Percentiles rank a stretch among this genome's conserved stretches.
These are phyloP conservation scores for Monilinia vaccinii-corymbosi DNA, from an alignment of 2,329 filamentous ascomycete species.

Conservation along the genomic window DNA sequence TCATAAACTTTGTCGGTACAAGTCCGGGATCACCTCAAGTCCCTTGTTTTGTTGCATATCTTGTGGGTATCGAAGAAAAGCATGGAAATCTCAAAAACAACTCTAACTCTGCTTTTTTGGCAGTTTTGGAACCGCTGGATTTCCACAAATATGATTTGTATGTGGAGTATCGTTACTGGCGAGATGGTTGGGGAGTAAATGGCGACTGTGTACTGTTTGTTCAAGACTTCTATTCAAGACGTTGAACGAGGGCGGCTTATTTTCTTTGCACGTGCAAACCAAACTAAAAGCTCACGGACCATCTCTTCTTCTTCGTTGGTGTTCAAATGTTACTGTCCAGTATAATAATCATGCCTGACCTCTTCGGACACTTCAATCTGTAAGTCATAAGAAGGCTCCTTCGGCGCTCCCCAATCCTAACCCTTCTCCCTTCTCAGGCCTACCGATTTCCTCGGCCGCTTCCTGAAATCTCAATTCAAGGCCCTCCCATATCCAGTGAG, in stretches of 20 bases:
- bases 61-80: not conserved
- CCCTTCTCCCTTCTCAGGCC: not conserved
- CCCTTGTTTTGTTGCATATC: not conserved
- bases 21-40: not conserved
- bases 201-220: not conserved
- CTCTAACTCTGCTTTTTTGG: not conserved
- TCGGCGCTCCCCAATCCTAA: not conserved
- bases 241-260: not conserved
- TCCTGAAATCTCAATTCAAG: conserved; percentile 24
- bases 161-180: not conserved
- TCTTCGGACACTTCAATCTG: conserved; percentile 16
- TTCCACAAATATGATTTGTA: not conserved
- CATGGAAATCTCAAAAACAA: not conserved
- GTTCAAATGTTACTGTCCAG: too few species aligned
- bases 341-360: conserved; percentile 6
- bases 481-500: conserved; percentile 19
- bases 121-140: not conserved
- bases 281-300: not conserved
- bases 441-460: conserved; percentile 19
- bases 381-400: not conserved
- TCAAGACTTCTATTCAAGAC: not conserved
- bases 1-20: not conserved
- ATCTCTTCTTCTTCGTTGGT: not conserved
- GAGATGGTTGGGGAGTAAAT: not conserved
- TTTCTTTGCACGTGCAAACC: not conserved